These are phyloP conservation scores for Euclidium syriacum DNA, from an alignment of 345 rosid species.

Conservation along the genomic window DNA sequence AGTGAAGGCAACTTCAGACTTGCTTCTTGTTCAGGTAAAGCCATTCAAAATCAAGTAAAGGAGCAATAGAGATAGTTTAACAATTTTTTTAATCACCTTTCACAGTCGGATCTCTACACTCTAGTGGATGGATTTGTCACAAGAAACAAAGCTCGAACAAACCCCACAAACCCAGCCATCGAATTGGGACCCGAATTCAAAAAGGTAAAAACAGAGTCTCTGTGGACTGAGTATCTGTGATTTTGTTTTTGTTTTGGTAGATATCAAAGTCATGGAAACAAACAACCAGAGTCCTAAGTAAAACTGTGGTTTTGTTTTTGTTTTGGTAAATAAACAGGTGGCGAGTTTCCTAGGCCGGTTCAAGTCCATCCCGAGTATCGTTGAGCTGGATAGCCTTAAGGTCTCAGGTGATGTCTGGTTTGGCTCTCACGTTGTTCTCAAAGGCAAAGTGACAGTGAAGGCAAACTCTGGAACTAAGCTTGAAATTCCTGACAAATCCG, in stretches of 20 bases:
- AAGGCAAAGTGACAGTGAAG: constrained; percentile 72
- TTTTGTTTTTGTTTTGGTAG: no score
- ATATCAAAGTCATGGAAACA: no score
- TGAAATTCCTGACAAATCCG: constrained; percentile 66
- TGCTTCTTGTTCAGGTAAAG: constrained; percentile 93
- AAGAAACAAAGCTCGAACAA: constrained; percentile 65
- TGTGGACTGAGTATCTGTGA: no score
- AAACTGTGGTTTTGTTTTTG: constrained; percentile 32
- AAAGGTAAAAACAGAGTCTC: constrained; percentile 74
- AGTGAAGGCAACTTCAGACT: constrained; percentile 90
- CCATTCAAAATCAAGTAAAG: background rate
- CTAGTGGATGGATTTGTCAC: constrained; percentile 63
- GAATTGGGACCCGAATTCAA: constrained; percentile 95
- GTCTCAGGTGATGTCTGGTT: constrained; percentile 94
- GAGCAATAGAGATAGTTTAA: background rate
- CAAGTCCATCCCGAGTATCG: constrained; percentile 90
- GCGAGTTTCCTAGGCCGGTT: constrained; percentile 76
- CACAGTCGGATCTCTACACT: constrained; percentile 89
- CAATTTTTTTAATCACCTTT: background rate
- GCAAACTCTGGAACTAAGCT: constrained; percentile 66
- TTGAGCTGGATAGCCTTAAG: constrained; percentile 85
- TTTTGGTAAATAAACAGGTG: constrained; percentile 59
- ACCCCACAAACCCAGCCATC: constrained; percentile 74
- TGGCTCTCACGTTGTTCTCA: constrained; percentile 64
- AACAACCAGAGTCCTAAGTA: no score